Evolutionary conservation across 768 basidiomycete genomes (phyloP).

Genomic region (Panellus pusillus): DNA sequence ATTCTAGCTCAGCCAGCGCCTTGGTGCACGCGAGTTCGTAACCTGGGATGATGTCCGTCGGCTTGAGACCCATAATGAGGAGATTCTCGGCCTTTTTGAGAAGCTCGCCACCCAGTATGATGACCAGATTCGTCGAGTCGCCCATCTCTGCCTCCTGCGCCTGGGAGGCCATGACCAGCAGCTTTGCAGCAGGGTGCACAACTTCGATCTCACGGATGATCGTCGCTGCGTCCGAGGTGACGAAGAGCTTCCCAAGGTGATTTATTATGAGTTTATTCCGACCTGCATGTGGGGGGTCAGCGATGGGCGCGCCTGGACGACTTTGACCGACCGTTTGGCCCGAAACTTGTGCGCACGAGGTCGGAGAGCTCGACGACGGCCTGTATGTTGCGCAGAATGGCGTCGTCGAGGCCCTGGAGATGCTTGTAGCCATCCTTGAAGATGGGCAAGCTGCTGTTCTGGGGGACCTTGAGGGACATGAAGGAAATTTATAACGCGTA

Average conservation of each 20-base stretch:
- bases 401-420: slow-evolving; percentile 90
- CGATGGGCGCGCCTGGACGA: neutral
- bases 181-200: slow-evolving; percentile 96
- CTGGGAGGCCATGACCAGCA: slow-evolving; percentile 98
- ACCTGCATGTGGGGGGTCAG: slow-evolving; percentile 45
- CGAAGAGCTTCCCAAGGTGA: slow-evolving; percentile 92
- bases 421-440: slow-evolving; percentile 99
- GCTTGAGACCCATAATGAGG: slow-evolving; percentile 95
- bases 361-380: slow-evolving; percentile 94
- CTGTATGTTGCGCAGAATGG: slow-evolving; percentile 94
- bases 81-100: slow-evolving; percentile 92
- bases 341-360: slow-evolving; percentile 94
- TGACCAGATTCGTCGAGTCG: slow-evolving; percentile 92
- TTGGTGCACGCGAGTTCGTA: slow-evolving; percentile 90
- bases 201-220: slow-evolving; percentile 98
- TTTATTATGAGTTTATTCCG: slow-evolving; percentile 98
- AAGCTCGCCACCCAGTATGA: slow-evolving; percentile 94
- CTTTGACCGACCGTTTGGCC: slow-evolving; percentile 70
- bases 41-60: slow-evolving; percentile 92
- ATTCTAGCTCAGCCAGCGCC: slow-evolving; percentile 84
- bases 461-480: slow-evolving; percentile 93
- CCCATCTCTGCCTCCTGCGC: slow-evolving; percentile 99
- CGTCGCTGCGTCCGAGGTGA: slow-evolving; percentile 98
- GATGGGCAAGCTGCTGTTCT: slow-evolving; percentile 82
- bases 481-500: slow-evolving; percentile 15